Base-by-base conservation (phyloP, 495 filamentous ascomycete genomes). In the Jackrogersella minutella region DNA sequence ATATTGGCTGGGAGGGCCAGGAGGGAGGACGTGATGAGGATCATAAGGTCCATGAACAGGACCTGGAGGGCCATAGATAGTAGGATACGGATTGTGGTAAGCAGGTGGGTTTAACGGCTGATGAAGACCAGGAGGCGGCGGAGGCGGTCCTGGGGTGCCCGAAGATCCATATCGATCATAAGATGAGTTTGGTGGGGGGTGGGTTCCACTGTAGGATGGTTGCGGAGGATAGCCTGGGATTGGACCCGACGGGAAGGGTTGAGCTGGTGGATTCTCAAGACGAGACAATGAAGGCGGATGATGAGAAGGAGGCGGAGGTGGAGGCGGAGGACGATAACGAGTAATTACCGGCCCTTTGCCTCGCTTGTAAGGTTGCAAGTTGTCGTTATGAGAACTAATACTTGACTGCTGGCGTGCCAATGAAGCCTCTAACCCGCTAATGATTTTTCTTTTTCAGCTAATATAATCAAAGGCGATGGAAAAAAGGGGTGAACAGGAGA, bases 281-380 rank as follows among this genome's bases (percentile, higher is more conserved):
- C 41, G 65, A 26, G 68, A 39, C 17, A 73, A 54, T 40, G 70
- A 66, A 61, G 57, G 47, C 34, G 28, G 22, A 62, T 62, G 66
- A 53, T 68, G 60, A 65, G 49, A 62, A 64, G 67, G 11, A 39
- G 51, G 24, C 62, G 77, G 30, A 58, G 66, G 52, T 64, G 77
- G 30, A 58, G 66, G 52, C 13, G 77, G 79, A 19, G 57, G 67
- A 37, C 76, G 75, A 33, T 81, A 80, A 22, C 76, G 77, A 14
- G 78, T 80, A 33, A 81, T 76, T 21, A 80, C 70, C 11, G 79
- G 74, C 2, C 78, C 77, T 54, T 77, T 80, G 6, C 57, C 41
- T 60, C 72, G 60, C 59, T 73, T 78, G 7, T 73, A 72, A 10
- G 70, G 61, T 22, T 66, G 44, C 5, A 71, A 50, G 37, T 46